Conservation (phyloP, 306 rosid genomes). For the Trifolium repens region DNA sequence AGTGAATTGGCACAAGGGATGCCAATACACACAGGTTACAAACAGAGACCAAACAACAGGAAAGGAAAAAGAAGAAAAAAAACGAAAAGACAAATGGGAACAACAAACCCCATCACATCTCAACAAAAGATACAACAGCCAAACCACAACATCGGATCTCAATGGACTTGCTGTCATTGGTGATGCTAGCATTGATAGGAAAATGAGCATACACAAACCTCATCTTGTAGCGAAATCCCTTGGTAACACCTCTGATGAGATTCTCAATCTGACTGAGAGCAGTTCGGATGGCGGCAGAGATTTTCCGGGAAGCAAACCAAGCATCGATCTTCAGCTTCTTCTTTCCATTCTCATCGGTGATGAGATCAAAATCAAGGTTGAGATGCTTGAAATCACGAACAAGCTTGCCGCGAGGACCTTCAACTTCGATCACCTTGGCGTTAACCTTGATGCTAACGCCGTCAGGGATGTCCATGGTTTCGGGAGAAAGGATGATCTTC, state of each 20-base stretch:
- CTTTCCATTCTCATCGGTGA: slow-evolving; percentile 63
- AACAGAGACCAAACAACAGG: too few species aligned
- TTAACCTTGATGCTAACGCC: slow-evolving; percentile 75
- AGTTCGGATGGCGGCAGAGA: slow-evolving; percentile 84
- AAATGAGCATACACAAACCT: slow-evolving; percentile 88
- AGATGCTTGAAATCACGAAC: slow-evolving; percentile 77
- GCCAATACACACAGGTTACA: too few species aligned
- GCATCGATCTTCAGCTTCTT: slow-evolving; percentile 74
- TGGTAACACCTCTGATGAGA: slow-evolving; percentile 87
- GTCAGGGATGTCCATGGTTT: slow-evolving; percentile 80
- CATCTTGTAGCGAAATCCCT: slow-evolving; percentile 92
- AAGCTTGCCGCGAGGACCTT: slow-evolving; percentile 81
- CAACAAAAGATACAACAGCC: too few species aligned
- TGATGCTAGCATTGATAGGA: slow-evolving; percentile 82
- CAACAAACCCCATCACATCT: too few species aligned
- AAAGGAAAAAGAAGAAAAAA: too few species aligned
- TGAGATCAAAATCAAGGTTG: slow-evolving; percentile 72
- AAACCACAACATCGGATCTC: too few species aligned
- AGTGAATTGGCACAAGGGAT: too few species aligned
- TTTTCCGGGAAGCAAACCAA: slow-evolving; percentile 78
- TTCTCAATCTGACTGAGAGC: slow-evolving; percentile 83
- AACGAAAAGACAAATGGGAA: too few species aligned
- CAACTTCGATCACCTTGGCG: slow-evolving; percentile 82
- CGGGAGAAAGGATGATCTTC: slow-evolving; percentile 82
- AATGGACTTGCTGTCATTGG: slow-evolving; percentile 49